Evolutionary conservation across 2,329 filamentous ascomycete genomes (phyloP).

Genomic region (Meredithiella fracta): DNA sequence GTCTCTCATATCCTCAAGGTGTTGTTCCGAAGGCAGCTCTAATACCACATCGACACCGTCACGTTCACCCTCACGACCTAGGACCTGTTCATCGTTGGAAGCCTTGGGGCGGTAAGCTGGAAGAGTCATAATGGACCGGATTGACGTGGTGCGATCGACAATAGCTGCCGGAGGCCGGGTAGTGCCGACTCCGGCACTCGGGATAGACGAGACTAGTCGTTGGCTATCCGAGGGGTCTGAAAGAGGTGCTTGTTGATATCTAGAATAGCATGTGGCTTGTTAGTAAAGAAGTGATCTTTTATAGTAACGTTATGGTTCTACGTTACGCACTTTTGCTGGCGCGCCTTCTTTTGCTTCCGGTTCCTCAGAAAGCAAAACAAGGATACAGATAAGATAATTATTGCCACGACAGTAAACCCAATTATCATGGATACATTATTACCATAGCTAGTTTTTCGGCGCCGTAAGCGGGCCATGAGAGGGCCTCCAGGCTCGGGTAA

Average conservation of each 20-base stretch:
- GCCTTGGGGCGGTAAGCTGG: conserved; percentile 66
- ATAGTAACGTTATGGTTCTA: neutral
- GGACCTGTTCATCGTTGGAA: conserved; percentile 59
- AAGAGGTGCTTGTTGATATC: conserved; percentile 14
- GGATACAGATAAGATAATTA: conserved; percentile 8
- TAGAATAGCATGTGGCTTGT: neutral
- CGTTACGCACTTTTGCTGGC: conserved; percentile 10
- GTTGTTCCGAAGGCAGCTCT: conserved; percentile 65
- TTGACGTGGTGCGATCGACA: conserved; percentile 67
- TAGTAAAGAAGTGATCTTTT: no score
- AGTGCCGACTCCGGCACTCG: conserved; percentile 6
- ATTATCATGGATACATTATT: conserved; percentile 13
- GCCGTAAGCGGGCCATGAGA: neutral
- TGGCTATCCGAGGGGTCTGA: conserved; percentile 12
- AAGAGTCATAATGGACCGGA: conserved; percentile 87
- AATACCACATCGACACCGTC: conserved; percentile 82
- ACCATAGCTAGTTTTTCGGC: neutral
- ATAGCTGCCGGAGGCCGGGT: conserved; percentile 19
- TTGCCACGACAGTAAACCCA: conserved; percentile 13
- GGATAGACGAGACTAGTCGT: conserved; percentile 8
- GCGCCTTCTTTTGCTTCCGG: conserved; percentile 3
- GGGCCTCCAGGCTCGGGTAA: neutral
- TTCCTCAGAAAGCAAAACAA: conserved; percentile 15
- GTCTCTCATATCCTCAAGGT: conserved; percentile 63
- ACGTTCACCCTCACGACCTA: conserved; percentile 79